phyloP scores from a whole-genome alignment of 2,329 filamentous ascomycete genomes.

The Nemania serpens region DNA sequence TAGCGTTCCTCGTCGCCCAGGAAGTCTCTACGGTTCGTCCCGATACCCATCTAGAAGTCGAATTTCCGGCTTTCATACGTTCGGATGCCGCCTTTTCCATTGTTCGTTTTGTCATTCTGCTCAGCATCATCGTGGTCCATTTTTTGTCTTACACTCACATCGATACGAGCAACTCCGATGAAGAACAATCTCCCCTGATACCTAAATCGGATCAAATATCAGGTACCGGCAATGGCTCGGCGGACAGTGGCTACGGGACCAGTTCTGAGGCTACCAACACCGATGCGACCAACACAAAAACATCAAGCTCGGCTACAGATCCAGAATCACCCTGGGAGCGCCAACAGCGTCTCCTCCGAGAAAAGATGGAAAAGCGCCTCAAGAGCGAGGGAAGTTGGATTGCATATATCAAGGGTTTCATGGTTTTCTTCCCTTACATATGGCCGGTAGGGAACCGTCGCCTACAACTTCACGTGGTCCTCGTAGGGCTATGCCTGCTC shows the following conservation, averaged over 20 bases:
- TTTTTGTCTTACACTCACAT: slow-evolving; percentile 33
- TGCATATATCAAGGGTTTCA: slow-evolving; percentile 75
- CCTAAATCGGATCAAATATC: slow-evolving; percentile 46
- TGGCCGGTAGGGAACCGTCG: slow-evolving; percentile 71
- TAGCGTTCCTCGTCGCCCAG: slow-evolving; percentile 42
- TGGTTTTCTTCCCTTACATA: slow-evolving; percentile 77
- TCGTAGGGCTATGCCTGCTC: slow-evolving; percentile 72
- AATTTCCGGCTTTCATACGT: slow-evolving; percentile 30
- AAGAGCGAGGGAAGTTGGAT: slow-evolving; percentile 77
- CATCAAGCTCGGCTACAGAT: slow-evolving; percentile 42
- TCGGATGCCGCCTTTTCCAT: slow-evolving; percentile 41
- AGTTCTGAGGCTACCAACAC: slow-evolving; percentile 47
- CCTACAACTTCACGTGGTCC: slow-evolving; percentile 69
- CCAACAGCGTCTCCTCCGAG: slow-evolving; percentile 57
- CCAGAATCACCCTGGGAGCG: slow-evolving; percentile 61
- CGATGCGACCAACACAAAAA: slow-evolving; percentile 40
- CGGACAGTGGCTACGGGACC: slow-evolving; percentile 50
- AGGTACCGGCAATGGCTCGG: slow-evolving; percentile 35
- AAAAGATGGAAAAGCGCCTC: slow-evolving; percentile 69
- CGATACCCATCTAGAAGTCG: slow-evolving; percentile 15
- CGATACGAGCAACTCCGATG: slow-evolving; percentile 41
- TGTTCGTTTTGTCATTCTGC: slow-evolving; percentile 42
- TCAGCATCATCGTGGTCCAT: slow-evolving; percentile 36
- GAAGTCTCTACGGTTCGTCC: slow-evolving; percentile 17
- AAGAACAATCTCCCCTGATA: slow-evolving; percentile 65